Evolutionary conservation across 257 asterid genomes (phyloP), one percentile per base, ranked within the genome.

Genomic region (Petrea volubilis): DNA sequence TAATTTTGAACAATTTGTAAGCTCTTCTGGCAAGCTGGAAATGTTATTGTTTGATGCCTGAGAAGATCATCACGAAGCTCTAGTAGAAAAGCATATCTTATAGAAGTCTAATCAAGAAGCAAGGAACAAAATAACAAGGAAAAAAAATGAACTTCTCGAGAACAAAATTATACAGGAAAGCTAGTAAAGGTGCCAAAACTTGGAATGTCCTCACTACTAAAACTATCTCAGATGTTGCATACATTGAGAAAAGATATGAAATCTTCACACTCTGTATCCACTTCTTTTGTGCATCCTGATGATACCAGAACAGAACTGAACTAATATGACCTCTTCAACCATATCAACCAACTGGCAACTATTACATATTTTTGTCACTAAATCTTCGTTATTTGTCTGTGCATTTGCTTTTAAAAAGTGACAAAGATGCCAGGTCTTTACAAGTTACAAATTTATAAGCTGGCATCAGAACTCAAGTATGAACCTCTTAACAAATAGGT

Each of bases 31-130:
- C 84, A 95, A 86, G 83, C 85, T 72, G 80, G 94, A 81, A 75
- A 95, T 84, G 75, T 63, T 86, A 78, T 91, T 95, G 82, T 91
- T 90, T 64, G 99, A 88, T 79, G 87, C 99, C 99, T 90, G 90
- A 69, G 81, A 74, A 63, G 74, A 82, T 70, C 49, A 76, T 14
- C 67, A 62, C 69, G 18, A 52, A 72, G 46, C 71, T 68, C 18
- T n/a, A 29, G 65, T 57, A 78, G 36, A 33, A 71, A 71, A 62
- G 66, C 52, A 56, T 2, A 61, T 33, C 62, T 43, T 17, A 40
- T 61, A 9, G 13, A 55, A 34, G 18, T 28, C 40, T 12, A 6
- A n/a, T 33, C 28, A 38, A 28, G 59, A 59, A 14, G 49, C 36
- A 47, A 36, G 55, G 14, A 64, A 49, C 63, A 50, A 71, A 14